Evolutionary conservation across 106 monocot genomes (phyloP).

Genomic region (Allium cepa): DNA sequence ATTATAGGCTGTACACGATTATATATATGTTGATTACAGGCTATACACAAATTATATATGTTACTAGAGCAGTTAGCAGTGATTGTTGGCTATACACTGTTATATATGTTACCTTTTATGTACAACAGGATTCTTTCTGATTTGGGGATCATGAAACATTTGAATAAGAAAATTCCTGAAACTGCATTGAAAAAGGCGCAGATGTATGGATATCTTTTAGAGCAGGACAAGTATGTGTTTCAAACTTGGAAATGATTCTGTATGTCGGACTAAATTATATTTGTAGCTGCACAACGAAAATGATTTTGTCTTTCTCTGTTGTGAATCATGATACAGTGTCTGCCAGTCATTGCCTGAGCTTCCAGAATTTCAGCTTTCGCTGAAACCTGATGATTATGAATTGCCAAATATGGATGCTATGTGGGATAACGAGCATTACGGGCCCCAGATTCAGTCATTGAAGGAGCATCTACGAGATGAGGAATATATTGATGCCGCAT

Average conservation of each 20-base stretch:
- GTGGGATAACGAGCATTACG: slow-evolving; percentile 40
- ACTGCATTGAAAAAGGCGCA: slow-evolving; percentile 44
- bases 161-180: slow-evolving; percentile 64
- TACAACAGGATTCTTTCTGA: slow-evolving; percentile 40
- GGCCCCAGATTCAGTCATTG: slow-evolving; percentile 50
- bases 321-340: slow-evolving; percentile 16
- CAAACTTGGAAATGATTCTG: background rate
- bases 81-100: background rate
- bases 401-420: slow-evolving; percentile 43
- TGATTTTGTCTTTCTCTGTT: background rate
- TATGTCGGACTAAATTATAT: background rate
- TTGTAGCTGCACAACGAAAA: background rate
- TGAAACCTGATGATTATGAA: slow-evolving; percentile 52
- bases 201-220: slow-evolving; percentile 65
- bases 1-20: no score
- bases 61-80: no score
- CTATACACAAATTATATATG: no score
- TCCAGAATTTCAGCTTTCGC: slow-evolving; percentile 64
- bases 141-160: slow-evolving; percentile 76
- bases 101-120: background rate
- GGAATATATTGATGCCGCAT: slow-evolving; percentile 8
- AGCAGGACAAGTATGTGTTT: slow-evolving; percentile 44
- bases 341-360: slow-evolving; percentile 64
- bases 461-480: slow-evolving; percentile 60
- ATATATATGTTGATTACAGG: no score